These are phyloP conservation scores for Lathyrus tuberosus DNA, from an alignment of 306 rosid genomes.

Conservation along the genomic window DNA sequence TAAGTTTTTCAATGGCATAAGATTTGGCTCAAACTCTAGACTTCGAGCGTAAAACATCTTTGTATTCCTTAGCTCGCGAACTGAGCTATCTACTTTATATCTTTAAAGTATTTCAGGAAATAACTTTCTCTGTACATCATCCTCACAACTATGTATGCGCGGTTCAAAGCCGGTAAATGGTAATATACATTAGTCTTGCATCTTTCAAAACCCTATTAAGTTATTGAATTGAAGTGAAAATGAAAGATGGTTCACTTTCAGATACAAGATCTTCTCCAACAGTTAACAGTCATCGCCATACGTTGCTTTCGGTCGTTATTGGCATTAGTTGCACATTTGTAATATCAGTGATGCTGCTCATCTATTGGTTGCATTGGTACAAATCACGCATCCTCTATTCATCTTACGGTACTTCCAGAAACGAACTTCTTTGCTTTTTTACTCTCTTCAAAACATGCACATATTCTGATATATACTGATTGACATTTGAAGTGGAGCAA, in stretches of 20 bases:
- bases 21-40: background rate
- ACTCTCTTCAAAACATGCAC: constrained; percentile 8
- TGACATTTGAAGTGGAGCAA: constrained; percentile 78
- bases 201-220: constrained; percentile 17
- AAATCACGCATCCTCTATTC: constrained; percentile 68
- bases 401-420: constrained; percentile 78
- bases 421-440: constrained; percentile 22
- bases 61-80: too few relatives aligned
- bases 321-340: constrained; percentile 77
- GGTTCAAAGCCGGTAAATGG: constrained; percentile 71
- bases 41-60: too few relatives aligned
- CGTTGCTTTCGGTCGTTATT: constrained; percentile 70
- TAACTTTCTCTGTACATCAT: constrained; percentile 68
- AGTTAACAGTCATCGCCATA: constrained; percentile 49
- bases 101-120: constrained; percentile 77
- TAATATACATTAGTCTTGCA: constrained; percentile 47
- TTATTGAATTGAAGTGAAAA: constrained; percentile 20
- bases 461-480: constrained; percentile 34
- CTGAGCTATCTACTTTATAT: constrained; percentile 20
- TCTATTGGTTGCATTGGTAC: constrained; percentile 78
- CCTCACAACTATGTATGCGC: constrained; percentile 54
- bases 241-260: constrained; percentile 43
- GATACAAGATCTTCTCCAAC: constrained; percentile 60
- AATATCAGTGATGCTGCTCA: constrained; percentile 67
- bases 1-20: constrained; percentile 46